Base-by-base conservation (phyloP, 2,329 filamentous ascomycete genomes). In the Cercospora zeae-maydis region DNA sequence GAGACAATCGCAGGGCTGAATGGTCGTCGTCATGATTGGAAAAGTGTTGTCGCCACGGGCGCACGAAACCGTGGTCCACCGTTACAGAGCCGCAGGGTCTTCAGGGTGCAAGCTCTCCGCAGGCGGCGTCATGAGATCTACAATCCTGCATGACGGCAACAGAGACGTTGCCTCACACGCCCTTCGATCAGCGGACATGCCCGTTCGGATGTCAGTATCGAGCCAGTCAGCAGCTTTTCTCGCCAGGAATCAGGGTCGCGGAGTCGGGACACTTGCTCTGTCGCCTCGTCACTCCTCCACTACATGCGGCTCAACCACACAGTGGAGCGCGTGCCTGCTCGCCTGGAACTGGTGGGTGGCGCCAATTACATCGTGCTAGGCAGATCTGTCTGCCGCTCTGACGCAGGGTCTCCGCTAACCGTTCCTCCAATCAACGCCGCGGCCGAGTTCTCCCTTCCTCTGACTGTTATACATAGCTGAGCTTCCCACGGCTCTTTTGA, bases 371-470 rank as follows among this genome's bases (percentile, higher is more conserved):
- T 66, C 61, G 60, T 62, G 42, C 55, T 54, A 33, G 27, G 66
- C 55, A 60, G 64, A 62, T 63, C 65, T 53, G 42, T 64, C 53
- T 58, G 59, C 37, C 45, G 45, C 33, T 34, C 58, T 69, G 67
- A 69, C 67, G 67, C 66, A 69, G 64, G 66, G 66, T 68, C 62
- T 63, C 64, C 66, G 58, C 67, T 63, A 53, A 60, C 45, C 51
- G 45, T 57, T 37, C 11, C 6, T 36, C 27, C 56, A 36, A 47
- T 59, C 56, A 58, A 47, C 37, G 19, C 9, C 13, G 21, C n/a
- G 21, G n/a, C 5, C 31, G 30, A 27, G 19, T 24, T 27, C 31
- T 39, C 13, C 19, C 53, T 47, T 36, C 16, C 36, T 61, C 16
- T 36, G 45, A 47, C 24, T 51, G 27, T 6, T 30, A 33, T 62